Evolutionary conservation across 2,329 filamentous ascomycete genomes (phyloP), one percentile per base, ranked within the genome.

Genomic region (Cladobotryum protrusum): DNA sequence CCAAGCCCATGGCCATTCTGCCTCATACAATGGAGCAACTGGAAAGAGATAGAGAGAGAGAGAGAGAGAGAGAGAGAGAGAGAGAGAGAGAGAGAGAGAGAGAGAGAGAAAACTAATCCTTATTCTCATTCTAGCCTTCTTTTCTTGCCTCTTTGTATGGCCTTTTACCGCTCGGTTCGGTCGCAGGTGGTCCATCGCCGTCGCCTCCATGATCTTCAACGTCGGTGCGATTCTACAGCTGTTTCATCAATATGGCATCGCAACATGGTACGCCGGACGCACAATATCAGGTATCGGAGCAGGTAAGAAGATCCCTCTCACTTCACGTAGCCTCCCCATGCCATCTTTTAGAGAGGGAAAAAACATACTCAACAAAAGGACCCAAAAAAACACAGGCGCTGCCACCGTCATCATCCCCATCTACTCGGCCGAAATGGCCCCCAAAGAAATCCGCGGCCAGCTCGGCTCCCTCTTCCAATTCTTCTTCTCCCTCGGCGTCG

Each of bases 391-490:
- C 3, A 24, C 17, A 51, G 49, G 49, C 32, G 46, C 43, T 45
- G 65, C 67, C 8, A 70, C 67, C 3, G 69, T 70, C 47, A 64
- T 73, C 35, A 70, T 74, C n/a, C 73, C 73, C 43, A 69, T 75
- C 58, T 74, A 69, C 56, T 65, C 62, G 20, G 66, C 66, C 18
- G 73, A 76, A 61, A 72, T 73, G 67, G 66, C 71, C 0, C 75
- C 75, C 14, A 74, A 73, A 47, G 59, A 71, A 18, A 66, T 75
- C 36, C 68, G 73, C 37, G 73, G 71, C 9, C 60, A 63, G 35
- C 63, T 75, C 5, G 71, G 69, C 36, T 66, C 63, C 55, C 65
- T 72, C 59, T 75, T 74, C 53, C 71, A 74, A 54, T 69, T 70
- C 59, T 70, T 73, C 58, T 70, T 72, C 53, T 71, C 70, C 4